These are phyloP conservation scores for Toxicodendron radicans DNA, from an alignment of 345 rosid genomes.

Conservation along the genomic window DNA sequence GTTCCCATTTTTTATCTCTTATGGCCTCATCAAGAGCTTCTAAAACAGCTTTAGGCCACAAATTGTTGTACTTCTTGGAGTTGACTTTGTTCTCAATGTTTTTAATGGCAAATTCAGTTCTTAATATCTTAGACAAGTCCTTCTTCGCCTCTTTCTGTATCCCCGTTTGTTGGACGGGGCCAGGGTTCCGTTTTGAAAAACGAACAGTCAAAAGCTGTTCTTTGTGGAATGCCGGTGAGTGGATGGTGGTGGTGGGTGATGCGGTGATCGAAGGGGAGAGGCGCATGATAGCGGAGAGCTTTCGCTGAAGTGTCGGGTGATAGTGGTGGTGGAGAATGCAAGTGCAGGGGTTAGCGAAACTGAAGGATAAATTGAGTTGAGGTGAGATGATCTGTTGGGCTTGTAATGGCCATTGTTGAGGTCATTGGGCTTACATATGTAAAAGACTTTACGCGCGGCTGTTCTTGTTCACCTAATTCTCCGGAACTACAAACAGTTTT, in stretches of 20 bases:
- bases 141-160: slow-evolving; percentile 47
- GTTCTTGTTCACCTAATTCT: no score
- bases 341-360: neutral
- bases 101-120: slow-evolving; percentile 66
- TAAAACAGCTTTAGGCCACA: slow-evolving; percentile 84
- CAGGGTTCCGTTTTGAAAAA: slow-evolving; percentile 29
- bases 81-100: slow-evolving; percentile 70
- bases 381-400: neutral
- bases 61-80: slow-evolving; percentile 63
- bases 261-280: slow-evolving; percentile 19
- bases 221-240: slow-evolving; percentile 40
- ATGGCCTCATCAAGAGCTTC: slow-evolving; percentile 83
- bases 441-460: no score
- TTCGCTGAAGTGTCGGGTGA: slow-evolving; percentile 15
- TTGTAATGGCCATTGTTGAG: no score
- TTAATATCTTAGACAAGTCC: slow-evolving; percentile 61
- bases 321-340: neutral
- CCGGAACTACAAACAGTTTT: no score
- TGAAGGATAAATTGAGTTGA: neutral
- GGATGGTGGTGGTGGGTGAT: slow-evolving; percentile 22
- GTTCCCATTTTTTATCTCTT: slow-evolving; percentile 50
- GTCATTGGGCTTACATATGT: neutral
- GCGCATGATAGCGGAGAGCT: neutral
- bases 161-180: slow-evolving; percentile 22
- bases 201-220: slow-evolving; percentile 10